These are phyloP conservation scores for Chrysanthemum lavandulifolium DNA, from an alignment of 129 eudicot genomes.

Conservation along the genomic window DNA sequence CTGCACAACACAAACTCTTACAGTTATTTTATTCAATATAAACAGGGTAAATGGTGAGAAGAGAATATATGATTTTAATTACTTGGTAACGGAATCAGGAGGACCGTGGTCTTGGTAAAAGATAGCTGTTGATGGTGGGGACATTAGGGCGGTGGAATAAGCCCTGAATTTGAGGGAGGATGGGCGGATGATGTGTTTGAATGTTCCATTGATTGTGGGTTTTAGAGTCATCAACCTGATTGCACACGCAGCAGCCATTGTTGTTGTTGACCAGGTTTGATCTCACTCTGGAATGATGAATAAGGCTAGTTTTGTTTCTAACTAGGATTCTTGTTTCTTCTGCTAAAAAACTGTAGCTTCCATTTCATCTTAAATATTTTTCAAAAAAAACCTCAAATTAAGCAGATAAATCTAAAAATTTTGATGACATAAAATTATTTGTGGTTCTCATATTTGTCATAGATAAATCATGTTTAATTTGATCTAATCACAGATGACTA, in stretches of 20 bases:
- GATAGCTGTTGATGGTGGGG: slow-evolving; percentile 70
- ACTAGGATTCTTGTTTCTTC: too few relatives aligned
- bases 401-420: too few relatives aligned
- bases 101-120: slow-evolving; percentile 65
- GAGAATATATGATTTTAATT: neutral
- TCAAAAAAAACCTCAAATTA: too few relatives aligned
- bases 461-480: too few relatives aligned
- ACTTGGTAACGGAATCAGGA: slow-evolving; percentile 73
- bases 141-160: slow-evolving; percentile 52
- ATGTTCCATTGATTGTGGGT: slow-evolving; percentile 24
- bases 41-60: neutral
- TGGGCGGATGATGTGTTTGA: slow-evolving; percentile 19
- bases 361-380: too few relatives aligned
- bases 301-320: too few relatives aligned
- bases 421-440: too few relatives aligned
- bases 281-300: neutral
- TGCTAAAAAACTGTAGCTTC: too few relatives aligned
- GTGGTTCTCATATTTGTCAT: too few relatives aligned
- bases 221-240: slow-evolving; percentile 24
- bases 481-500: too few relatives aligned
- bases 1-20: slow-evolving; percentile 35
- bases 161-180: slow-evolving; percentile 39
- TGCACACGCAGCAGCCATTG: slow-evolving; percentile 37
- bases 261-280: neutral
- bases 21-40: neutral